A percentile compares a stretch with the other conserved stretches of the same genome.
These are phyloP conservation scores for Tremella yokohamensis DNA, from an alignment of 768 basidiomycete genomes.

Conservation along the genomic window DNA sequence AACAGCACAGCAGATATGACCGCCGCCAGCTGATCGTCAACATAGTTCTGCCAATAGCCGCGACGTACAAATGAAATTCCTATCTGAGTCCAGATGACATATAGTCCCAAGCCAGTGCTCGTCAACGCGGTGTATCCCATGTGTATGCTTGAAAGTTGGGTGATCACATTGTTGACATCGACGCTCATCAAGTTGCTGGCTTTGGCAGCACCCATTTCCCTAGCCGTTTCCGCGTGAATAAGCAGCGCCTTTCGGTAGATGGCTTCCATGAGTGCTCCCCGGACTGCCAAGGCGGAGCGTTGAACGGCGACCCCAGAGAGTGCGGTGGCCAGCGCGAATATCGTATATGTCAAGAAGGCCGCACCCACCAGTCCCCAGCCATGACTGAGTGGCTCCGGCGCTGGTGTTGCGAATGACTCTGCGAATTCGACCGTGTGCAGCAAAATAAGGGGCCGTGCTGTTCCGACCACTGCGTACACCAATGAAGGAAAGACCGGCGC, in stretches of 20 bases:
- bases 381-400: slow-evolving; percentile 11
- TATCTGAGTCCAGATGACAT: slow-evolving; percentile 26
- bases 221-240: slow-evolving; percentile 13
- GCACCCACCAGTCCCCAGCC: slow-evolving; percentile 25
- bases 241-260: slow-evolving; percentile 19
- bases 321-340: slow-evolving; percentile 13
- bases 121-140: slow-evolving; percentile 13
- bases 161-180: slow-evolving; percentile 12
- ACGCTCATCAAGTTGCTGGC: slow-evolving; percentile 25
- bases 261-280: slow-evolving; percentile 24
- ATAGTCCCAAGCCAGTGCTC: slow-evolving; percentile 17
- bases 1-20: slow-evolving; percentile 17
- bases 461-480: slow-evolving; percentile 6
- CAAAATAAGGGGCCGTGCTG: slow-evolving; percentile 19
- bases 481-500: slow-evolving; percentile 18
- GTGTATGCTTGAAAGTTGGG: slow-evolving; percentile 4
- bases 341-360: slow-evolving; percentile 12
- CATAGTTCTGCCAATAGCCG: not conserved
- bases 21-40: slow-evolving; percentile 8
- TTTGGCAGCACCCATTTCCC: slow-evolving; percentile 24
- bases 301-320: slow-evolving; percentile 16
- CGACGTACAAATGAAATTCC: slow-evolving; percentile 22
- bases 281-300: slow-evolving; percentile 9
- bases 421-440: slow-evolving; percentile 16
- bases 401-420: slow-evolving; percentile 9